Evolutionary conservation across 1,284 basidiomycete genomes (phyloP), one percentile per base, ranked within the genome.

Genomic region (Fomitiporia mediterranea): DNA sequence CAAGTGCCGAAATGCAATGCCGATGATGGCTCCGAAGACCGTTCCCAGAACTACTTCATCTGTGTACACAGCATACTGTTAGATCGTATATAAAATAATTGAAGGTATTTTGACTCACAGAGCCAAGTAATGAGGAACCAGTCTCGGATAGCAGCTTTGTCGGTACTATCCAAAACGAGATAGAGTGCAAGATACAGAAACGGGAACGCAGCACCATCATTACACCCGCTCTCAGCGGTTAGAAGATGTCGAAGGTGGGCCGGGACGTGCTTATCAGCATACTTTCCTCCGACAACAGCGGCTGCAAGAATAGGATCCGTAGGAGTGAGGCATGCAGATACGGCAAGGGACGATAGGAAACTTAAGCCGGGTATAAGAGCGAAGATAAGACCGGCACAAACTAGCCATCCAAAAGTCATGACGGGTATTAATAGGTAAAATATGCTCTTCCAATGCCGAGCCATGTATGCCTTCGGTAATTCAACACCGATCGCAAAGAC

Each of bases 401-500:
- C 82, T 65, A 95, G 86, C 94, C 94, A 97, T 57, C 94, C 94
- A 86, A 86, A 91, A 66, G 87, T 80, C 93, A 97, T 97, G 60
- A 92, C 84, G 3, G 94, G 94, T 9, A 83, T 84, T 17, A 99
- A 79, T 1, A 99, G 78, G 70, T 94, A 91, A 59, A 89, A 79
- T 2, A 99, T 69, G 58, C 91, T 91, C 63, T 81, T 84, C 94
- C 94, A 98, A 67, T 99, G 96, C 21, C 83, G 80, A 43, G 80
- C 76, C 79, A 98, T 89, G 71, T 98, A 98, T 34, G 88, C 87
- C 72, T 94, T 95, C 25, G 94, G 94, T 66, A 97, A 74, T 67
- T 97, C 92, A 38, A 99, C 97, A 2, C 97, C 97, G 59, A 99
- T 93, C 8, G 96, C 94, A 70, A 99, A 99, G 3, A 99, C 96